A percentile compares a stretch with the other conserved stretches of the same genome.
Conservation (phyloP, 345 rosid species). For the Theobroma cacao region DNA sequence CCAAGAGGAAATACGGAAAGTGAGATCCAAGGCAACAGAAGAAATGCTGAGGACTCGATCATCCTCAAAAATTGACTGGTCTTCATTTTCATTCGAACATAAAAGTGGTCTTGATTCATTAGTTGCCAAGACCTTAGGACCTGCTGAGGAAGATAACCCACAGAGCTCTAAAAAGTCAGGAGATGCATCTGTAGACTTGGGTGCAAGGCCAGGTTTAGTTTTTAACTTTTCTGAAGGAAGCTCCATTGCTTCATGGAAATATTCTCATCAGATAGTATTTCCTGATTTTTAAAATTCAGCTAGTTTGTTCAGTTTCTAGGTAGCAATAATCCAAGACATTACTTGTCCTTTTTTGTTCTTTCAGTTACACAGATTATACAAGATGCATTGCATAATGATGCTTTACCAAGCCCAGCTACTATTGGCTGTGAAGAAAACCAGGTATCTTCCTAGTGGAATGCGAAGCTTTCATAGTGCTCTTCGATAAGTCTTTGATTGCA, state of each 20-base stretch:
- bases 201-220: slow-evolving; percentile 29
- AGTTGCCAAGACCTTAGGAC: slow-evolving; percentile 22
- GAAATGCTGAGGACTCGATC: slow-evolving; percentile 59
- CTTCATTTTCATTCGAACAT: slow-evolving; percentile 40
- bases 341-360: background rate
- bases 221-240: background rate
- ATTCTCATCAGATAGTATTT: background rate
- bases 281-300: background rate
- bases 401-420: slow-evolving; percentile 17
- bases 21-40: slow-evolving; percentile 86
- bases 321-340: background rate
- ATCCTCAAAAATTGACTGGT: slow-evolving; percentile 44
- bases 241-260: background rate
- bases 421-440: slow-evolving; percentile 23
- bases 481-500: background rate
- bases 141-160: slow-evolving; percentile 25
- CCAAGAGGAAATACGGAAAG: slow-evolving; percentile 80
- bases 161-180: slow-evolving; percentile 23
- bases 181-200: slow-evolving; percentile 36
- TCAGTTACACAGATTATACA: slow-evolving; percentile 26
- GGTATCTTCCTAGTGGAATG: slow-evolving; percentile 18
- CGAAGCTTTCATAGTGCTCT: background rate
- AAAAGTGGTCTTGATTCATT: slow-evolving; percentile 28
- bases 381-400: slow-evolving; percentile 15
- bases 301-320: slow-evolving; percentile 1